Percentiles rank a stretch among this genome's conserved stretches.
These are phyloP conservation scores for Fusarium subtropicale DNA, from an alignment of 2,329 filamentous ascomycete species.

Conservation along the genomic window DNA sequence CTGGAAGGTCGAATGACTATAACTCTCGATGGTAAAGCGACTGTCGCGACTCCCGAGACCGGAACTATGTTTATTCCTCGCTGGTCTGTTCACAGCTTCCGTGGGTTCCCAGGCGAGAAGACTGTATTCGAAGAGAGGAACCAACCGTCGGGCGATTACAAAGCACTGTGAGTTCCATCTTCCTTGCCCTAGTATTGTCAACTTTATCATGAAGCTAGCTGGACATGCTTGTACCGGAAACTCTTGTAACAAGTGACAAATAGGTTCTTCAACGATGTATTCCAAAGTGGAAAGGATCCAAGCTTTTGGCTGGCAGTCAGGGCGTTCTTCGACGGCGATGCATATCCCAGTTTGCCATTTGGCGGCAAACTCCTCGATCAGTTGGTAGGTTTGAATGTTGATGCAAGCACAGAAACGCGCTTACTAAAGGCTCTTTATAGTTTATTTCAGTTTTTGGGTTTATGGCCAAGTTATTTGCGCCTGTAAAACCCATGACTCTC, in stretches of 20 bases:
- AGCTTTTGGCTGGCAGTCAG: background rate
- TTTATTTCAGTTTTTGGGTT: background rate
- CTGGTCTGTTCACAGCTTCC: background rate
- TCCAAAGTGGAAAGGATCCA: background rate
- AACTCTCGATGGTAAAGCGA: background rate
- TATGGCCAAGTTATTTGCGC: background rate
- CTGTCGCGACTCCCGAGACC: background rate
- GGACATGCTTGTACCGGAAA: too few relatives aligned
- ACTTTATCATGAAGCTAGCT: too few relatives aligned
- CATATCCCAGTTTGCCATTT: background rate
- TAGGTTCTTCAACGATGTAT: background rate
- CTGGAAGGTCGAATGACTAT: background rate
- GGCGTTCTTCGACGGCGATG: background rate
- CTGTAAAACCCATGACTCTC: background rate
- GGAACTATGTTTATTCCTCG: background rate
- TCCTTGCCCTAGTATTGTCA: background rate
- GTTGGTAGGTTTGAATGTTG: background rate
- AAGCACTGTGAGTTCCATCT: background rate
- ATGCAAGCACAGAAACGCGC: accelerated
- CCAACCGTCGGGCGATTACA: background rate
- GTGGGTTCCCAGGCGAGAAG: background rate
- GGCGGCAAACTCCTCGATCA: background rate
- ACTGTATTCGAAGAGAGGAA: background rate
- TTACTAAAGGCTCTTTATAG: background rate
- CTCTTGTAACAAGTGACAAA: background rate